Evolutionary conservation across 164 flowering plant genomes (phyloP).

Genomic region (Piper longum): DNA sequence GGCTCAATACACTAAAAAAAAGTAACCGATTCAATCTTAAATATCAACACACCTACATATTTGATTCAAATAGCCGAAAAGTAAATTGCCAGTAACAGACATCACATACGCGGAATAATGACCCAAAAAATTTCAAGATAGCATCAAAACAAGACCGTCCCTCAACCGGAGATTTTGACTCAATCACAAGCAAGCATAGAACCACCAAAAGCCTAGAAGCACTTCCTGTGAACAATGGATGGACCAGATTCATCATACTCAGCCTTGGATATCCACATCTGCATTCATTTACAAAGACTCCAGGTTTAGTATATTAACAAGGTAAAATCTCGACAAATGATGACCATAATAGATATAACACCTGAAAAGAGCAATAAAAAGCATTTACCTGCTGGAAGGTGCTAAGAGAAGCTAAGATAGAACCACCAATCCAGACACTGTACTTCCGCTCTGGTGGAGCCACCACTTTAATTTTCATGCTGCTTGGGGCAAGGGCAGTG

Average conservation of each 20-base stretch:
- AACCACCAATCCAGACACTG: conserved; percentile 57
- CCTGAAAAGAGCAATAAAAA: no score
- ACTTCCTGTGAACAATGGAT: conserved; percentile 58
- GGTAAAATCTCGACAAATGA: not conserved
- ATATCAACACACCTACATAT: not conserved
- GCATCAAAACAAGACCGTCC: conserved; percentile 6
- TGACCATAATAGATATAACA: not conserved
- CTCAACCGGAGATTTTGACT: conserved; percentile 12
- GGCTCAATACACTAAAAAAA: not conserved
- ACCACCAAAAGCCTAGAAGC: conserved; percentile 32
- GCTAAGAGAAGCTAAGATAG: conserved; percentile 49
- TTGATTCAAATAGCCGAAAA: not conserved
- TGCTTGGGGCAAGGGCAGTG: conserved; percentile 57
- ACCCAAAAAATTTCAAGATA: conserved; percentile 1
- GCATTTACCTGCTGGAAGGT: conserved; percentile 49
- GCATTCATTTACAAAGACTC: conserved; percentile 7
- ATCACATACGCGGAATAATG: not conserved
- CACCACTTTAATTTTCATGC: conserved; percentile 56
- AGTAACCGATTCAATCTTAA: not conserved
- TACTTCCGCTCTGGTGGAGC: conserved; percentile 62
- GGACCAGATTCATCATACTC: conserved; percentile 63
- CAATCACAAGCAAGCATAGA: conserved; percentile 9
- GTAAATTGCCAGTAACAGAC: not conserved
- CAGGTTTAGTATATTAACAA: not conserved
- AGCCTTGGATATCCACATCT: conserved; percentile 74